phyloP scores from a whole-genome alignment of 495 filamentous ascomycete genomes.

The Aspergillus sclerotiicarbonarius region DNA sequence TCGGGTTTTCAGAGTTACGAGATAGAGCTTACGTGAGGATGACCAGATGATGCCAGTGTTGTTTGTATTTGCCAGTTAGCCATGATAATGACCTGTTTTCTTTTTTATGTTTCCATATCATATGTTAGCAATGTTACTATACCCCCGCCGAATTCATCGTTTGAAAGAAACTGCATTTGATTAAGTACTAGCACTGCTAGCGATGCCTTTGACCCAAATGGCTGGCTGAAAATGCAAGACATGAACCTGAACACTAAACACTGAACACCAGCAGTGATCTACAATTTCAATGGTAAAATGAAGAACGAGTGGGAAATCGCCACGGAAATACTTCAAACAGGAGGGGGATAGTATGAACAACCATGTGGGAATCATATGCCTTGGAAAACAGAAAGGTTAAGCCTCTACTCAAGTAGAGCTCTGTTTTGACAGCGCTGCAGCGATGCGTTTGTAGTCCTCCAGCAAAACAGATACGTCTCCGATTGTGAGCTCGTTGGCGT shows the following conservation, averaged over 20 bases:
- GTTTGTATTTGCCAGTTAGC: not conserved
- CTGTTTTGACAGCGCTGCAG: slow-evolving; percentile 41
- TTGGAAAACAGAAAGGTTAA: not conserved
- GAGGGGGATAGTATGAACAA: not conserved
- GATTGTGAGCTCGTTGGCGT: slow-evolving; percentile 73
- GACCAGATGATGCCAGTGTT: not conserved
- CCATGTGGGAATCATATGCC: not conserved
- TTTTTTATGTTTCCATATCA: not conserved
- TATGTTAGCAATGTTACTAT: not conserved
- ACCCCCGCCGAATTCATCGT: not conserved
- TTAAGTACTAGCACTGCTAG: slow-evolving; percentile 16
- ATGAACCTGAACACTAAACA: slow-evolving; percentile 4
- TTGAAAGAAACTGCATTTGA: not conserved
- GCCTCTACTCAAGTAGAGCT: slow-evolving; percentile 23
- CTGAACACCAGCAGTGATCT: slow-evolving; percentile 20
- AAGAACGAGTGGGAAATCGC: not conserved
- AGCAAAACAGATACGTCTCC: slow-evolving; percentile 80
- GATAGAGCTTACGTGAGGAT: slow-evolving; percentile 1
- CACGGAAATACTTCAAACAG: not conserved
- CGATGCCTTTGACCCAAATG: slow-evolving; percentile 2
- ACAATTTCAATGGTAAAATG: slow-evolving; percentile 2
- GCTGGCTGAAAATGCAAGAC: slow-evolving; percentile 11
- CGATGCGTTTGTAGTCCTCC: slow-evolving; percentile 83
- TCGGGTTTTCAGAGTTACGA: slow-evolving; percentile 1
- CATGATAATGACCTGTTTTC: not conserved